Base-by-base conservation (phyloP, 2,329 filamentous ascomycete genomes). In the Xylaria hypoxylon region DNA sequence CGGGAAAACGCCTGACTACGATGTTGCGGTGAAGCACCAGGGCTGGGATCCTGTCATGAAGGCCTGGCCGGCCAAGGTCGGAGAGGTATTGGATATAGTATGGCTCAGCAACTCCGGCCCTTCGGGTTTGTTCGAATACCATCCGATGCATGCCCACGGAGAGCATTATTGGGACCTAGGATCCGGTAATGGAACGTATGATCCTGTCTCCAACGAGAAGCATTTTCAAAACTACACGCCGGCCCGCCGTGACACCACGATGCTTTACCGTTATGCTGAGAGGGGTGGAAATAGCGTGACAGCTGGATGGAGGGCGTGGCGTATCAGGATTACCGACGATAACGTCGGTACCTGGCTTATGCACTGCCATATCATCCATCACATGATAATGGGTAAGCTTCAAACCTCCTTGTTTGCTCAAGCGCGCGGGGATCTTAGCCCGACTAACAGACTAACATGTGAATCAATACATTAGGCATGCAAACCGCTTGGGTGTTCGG, bases 321-420 rank as follows among this genome's bases (percentile, higher is more conserved):
- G 88, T 10, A 76, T 89, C 0, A 72, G 79, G 4, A 74, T 84
- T 1, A 77, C 74, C 0, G 71, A 79, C 40, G 74, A 79, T 1
- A 79, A 85, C 3, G 83, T 89, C 0, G 87, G 87, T 0, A 85
- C 86, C 2, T 89, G 86, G 86, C 85, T 89, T 85, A 79, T 89
- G 68, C 87, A 89, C 74, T 89, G 87, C 68, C 87, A 89, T 73
- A 82, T 85, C 17, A 68, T 86, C 56, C 82, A 84, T 60, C 87
- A 89, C 73, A 86, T 87, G 81, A 77, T 86, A 19, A 88, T 88
- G 85, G 85, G 83, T 71, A 77, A 78, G 81, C 75, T 42, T 33
- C 28, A 28, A 28, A 55, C 35, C 11, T 28, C 13, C 35, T 19
- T 17, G 17, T 35, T 35, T 28, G 13, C 19, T 26, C 52, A 55